Evolutionary conservation across 2,329 filamentous ascomycete genomes (phyloP).

Genomic region (Byssochlamys sp.): DNA sequence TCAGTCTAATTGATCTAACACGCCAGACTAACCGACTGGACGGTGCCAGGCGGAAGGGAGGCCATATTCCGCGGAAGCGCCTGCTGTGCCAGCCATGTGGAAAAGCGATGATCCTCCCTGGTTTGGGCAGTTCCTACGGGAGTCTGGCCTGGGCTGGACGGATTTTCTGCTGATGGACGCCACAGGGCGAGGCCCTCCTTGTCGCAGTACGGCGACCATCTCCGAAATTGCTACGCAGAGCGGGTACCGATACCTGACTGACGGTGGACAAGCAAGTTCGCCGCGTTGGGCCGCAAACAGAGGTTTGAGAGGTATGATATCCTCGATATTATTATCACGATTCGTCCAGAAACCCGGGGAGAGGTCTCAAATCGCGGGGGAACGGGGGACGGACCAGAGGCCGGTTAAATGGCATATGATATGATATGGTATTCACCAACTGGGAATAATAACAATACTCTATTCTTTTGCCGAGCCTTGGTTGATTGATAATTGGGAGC

Average conservation of each 20-base stretch:
- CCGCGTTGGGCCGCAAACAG: not conserved
- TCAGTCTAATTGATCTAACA: not conserved
- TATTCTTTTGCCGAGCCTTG: not conserved
- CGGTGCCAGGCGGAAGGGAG: not conserved
- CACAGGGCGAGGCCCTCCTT: not conserved
- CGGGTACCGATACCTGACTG: not conserved
- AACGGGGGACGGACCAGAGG: not conserved
- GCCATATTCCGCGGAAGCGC: not conserved
- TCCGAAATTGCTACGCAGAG: not conserved
- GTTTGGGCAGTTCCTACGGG: not conserved
- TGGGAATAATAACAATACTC: no score
- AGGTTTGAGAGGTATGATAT: not conserved
- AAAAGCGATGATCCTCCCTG: not conserved
- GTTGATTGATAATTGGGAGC: not conserved
- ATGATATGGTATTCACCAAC: not conserved
- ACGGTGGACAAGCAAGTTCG: not conserved
- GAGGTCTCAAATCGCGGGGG: not conserved
- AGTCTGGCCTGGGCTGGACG: not conserved
- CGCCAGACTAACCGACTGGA: not conserved
- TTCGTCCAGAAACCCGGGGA: not conserved
- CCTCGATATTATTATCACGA: not conserved
- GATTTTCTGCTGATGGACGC: not conserved
- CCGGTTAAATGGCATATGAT: not conserved
- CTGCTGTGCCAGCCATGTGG: not conserved
- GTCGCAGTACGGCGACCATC: not conserved